Conservation (phyloP, 345 rosid species). For the Microthlaspi erraticum region DNA sequence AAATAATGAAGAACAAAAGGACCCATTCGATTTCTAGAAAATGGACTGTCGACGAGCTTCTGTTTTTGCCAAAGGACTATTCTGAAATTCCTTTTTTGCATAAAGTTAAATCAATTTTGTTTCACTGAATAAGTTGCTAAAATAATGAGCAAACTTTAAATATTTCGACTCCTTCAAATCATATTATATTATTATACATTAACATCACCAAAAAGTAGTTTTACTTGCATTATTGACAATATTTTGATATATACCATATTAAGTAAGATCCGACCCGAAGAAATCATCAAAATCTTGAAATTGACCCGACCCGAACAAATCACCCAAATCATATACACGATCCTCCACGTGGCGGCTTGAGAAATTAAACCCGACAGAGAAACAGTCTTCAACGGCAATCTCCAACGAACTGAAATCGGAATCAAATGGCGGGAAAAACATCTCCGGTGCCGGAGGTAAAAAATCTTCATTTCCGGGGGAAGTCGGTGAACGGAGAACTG, state of each 20-base stretch:
- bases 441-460: constrained; percentile 23
- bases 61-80: background rate
- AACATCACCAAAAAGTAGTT: constrained; percentile 4
- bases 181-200: background rate
- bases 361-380: constrained; percentile 37
- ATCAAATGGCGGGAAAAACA: constrained; percentile 43
- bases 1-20: background rate
- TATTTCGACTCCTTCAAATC: no score
- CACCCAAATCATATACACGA: constrained; percentile 62
- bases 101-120: background rate
- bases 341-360: constrained; percentile 47
- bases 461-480: constrained; percentile 2
- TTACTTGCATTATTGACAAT: background rate
- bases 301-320: constrained; percentile 64
- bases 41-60: constrained; percentile 11
- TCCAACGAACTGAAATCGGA: constrained; percentile 46
- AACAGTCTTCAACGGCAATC: constrained; percentile 20
- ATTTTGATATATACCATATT: background rate
- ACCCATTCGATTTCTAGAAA: background rate
- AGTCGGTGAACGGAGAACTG: constrained; percentile 62
- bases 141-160: background rate
- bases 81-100: background rate
- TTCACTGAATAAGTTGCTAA: background rate
- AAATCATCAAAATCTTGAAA: constrained; percentile 42
- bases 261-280: constrained; percentile 8